Conservation (phyloP, 345 rosid species). For the Geranium rotundifolium region DNA sequence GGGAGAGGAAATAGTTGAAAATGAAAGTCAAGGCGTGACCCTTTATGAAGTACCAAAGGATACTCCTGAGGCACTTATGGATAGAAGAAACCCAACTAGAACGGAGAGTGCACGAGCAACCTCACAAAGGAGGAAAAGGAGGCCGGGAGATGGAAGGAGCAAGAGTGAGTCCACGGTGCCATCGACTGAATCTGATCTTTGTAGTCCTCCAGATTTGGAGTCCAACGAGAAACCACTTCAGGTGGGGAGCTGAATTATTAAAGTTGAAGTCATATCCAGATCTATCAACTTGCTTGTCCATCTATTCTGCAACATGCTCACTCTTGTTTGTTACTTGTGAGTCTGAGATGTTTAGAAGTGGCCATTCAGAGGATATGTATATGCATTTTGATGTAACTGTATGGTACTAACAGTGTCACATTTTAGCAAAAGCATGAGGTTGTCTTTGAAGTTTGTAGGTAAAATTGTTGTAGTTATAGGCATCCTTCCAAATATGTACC, state of each 20-base stretch:
- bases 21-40: constrained; percentile 29
- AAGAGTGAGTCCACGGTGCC: constrained; percentile 24
- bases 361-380: not conserved
- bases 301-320: too few relatives aligned
- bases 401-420: not conserved
- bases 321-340: too few relatives aligned
- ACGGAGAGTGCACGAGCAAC: constrained; percentile 10
- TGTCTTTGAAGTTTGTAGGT: not conserved
- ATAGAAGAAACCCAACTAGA: constrained; percentile 6
- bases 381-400: not conserved
- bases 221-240: constrained; percentile 14
- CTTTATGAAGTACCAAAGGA: constrained; percentile 39
- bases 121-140: constrained; percentile 7
- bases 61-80: constrained; percentile 5
- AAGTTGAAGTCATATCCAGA: not conserved
- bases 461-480: too few relatives aligned
- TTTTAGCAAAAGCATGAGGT: not conserved
- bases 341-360: too few relatives aligned
- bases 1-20: constrained; percentile 25
- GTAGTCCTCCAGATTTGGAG: constrained; percentile 15
- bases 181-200: constrained; percentile 9
- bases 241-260: constrained; percentile 10
- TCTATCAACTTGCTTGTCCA: not conserved
- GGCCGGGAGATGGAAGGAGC: constrained; percentile 39
- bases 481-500: too few relatives aligned